Conservation (phyloP, 441 rosid species). For the Populus trichocarpa region DNA sequence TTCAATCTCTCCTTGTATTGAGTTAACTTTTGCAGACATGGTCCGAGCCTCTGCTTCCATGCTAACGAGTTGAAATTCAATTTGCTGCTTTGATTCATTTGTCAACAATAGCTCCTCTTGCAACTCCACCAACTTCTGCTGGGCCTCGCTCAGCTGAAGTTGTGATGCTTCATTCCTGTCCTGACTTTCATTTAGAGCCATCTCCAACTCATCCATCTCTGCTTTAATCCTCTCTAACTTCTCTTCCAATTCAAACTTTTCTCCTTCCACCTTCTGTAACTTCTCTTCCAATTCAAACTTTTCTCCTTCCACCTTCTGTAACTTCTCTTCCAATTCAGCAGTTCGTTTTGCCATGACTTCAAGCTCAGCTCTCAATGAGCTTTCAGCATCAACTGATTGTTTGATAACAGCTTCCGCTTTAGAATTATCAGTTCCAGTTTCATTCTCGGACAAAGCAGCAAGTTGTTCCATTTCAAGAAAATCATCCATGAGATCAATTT, state of each 20-base stretch:
- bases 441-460: constrained; percentile 63
- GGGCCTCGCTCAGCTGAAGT: constrained; percentile 47
- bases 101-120: constrained; percentile 43
- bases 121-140: constrained; percentile 45
- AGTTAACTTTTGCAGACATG: constrained; percentile 43
- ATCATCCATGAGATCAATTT: constrained; percentile 86
- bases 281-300: constrained; percentile 31
- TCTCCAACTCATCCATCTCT: constrained; percentile 46
- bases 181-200: constrained; percentile 41
- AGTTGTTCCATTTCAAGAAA: constrained; percentile 96
- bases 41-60: constrained; percentile 46
- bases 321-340: constrained; percentile 51
- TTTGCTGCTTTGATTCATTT: constrained; percentile 46
- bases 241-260: constrained; percentile 33
- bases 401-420: constrained; percentile 32
- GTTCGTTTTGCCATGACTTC: constrained; percentile 38
- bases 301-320: constrained; percentile 42
- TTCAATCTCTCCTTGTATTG: constrained; percentile 50
- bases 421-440: constrained; percentile 24
- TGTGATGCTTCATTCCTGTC: constrained; percentile 46
- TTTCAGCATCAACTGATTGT: constrained; percentile 31
- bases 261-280: constrained; percentile 19
- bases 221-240: constrained; percentile 19
- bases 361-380: constrained; percentile 47
- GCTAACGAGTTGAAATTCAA: constrained; percentile 46